A percentile compares a stretch with the other conserved stretches of the same genome.
These are phyloP conservation scores for Neofusicoccum sp. DNA, from an alignment of 2,329 filamentous ascomycete species.

Conservation along the genomic window DNA sequence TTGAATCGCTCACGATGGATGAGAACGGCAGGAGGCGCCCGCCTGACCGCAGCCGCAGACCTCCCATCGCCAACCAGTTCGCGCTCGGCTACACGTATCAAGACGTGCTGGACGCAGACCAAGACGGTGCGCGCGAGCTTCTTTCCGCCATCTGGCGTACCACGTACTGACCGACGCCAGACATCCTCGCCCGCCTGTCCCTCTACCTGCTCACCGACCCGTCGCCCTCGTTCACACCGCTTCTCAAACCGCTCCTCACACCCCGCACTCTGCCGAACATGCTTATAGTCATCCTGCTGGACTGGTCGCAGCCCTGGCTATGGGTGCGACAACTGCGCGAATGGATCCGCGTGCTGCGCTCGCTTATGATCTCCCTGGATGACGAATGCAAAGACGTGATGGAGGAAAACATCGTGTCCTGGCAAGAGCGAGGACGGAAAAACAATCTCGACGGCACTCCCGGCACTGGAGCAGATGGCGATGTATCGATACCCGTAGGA, in stretches of 20 bases:
- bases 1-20: slow-evolving; percentile 56
- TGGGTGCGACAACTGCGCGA: slow-evolving; percentile 88
- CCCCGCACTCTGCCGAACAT: slow-evolving; percentile 83
- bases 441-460: slow-evolving; percentile 20
- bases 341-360: slow-evolving; percentile 84
- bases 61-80: slow-evolving; percentile 88
- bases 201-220: slow-evolving; percentile 87
- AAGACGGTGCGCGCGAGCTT: slow-evolving; percentile 66
- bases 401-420: slow-evolving; percentile 81
- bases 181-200: slow-evolving; percentile 86
- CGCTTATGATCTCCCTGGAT: slow-evolving; percentile 73
- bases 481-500: slow-evolving; percentile 75
- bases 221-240: slow-evolving; percentile 77
- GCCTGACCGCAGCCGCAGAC: slow-evolving; percentile 57
- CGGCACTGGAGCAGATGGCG: slow-evolving; percentile 41
- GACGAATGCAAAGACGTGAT: slow-evolving; percentile 78
- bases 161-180: slow-evolving; percentile 49
- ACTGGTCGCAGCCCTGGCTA: slow-evolving; percentile 91
- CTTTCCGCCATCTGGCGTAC: background rate
- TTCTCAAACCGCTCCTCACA: slow-evolving; percentile 82
- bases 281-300: slow-evolving; percentile 84
- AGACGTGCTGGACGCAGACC: slow-evolving; percentile 89
- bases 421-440: slow-evolving; percentile 62
- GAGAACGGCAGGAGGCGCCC: slow-evolving; percentile 50
- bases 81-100: slow-evolving; percentile 94